Base-by-base conservation (phyloP, 2,329 filamentous ascomycete genomes). In the Huntiella savannae region DNA sequence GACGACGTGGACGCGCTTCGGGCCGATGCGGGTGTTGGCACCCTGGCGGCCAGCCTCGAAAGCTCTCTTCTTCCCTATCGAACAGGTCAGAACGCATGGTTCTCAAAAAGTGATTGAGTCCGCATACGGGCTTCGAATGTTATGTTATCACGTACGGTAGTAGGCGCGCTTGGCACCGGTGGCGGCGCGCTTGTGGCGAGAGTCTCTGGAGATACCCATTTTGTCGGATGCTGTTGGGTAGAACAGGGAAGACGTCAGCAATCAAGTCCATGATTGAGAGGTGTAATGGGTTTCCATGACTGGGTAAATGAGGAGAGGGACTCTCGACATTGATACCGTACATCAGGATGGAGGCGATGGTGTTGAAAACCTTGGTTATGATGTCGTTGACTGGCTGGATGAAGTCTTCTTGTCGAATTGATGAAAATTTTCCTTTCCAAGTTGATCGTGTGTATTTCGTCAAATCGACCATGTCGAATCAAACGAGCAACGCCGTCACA, bases 141-240 rank as follows among this genome's bases (percentile, higher is more conserved):
- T 47, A 48, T 50, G 66, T 69, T 69, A 61, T 54, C 64, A 80
- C 76, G 72, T 72, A 79, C 83, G 78, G 78, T 88, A 91, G 73
- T 79, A 82, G 71, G 82, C 75, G 68, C 82, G 80, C 82, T 98
- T 98, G 64, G 92, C 91, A 77, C 91, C 92, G 68, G 92, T 83
- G 69, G 88, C 87, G 71, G 86, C 87, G 74, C 91, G 87, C 83
- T 98, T 98, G 81, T 98, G 91, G 75, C 91, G 86, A 69, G 86
- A 94, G 75, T 96, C 88, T 75, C 91, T 84, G 72, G 88, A 95
- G 75, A 98, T 96, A 98, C 91, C 83, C 82, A 88, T 88, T 73
- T 79, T 83, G 82, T 78, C 79, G 71, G 71, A 73, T 72, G 73
- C 73, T 79, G 66, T 55, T 60, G 56, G 48, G 6, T 11, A 47